Base-by-base conservation (phyloP, 768 basidiomycete species). In the Leccinum fibrillosum region DNA sequence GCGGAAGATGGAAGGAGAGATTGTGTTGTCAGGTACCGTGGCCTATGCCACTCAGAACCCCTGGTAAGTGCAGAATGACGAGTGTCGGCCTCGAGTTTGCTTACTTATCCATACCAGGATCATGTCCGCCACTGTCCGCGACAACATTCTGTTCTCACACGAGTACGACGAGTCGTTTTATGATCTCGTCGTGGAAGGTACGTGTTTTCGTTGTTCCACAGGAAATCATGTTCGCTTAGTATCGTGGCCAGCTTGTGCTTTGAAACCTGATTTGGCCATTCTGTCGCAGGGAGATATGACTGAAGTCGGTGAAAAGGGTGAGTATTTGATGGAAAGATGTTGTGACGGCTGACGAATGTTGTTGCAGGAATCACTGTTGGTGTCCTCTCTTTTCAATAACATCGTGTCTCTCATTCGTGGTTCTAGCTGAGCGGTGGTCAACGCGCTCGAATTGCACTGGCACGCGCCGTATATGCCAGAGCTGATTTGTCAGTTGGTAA, bases 81-180 rank as follows among this genome's bases (percentile, higher is more conserved):
- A 5, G 5, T 5, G 12, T 32, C 50, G 12, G 17, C 5, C 4
- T 17, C 4, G 19, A 17, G 10, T 6, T 64, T 30, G 25, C 57
- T 23, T 32, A 47, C 4, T 1, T 5, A 4, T n/a, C 4, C 2
- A 28, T 25, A 11, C 4, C 28, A 90, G 89, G 90, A 85, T 97
- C 47, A 80, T 95, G 72, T 92, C 91, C 2, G 85, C 91, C 0
- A 87, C 90, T 2, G 82, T 98, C 52, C 83, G 88, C 37, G 91
- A 94, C 45, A 98, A 98, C 66, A 98, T 98, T 59, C 68, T 92
- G 34, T 98, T 98, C 75, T 93, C 88, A 10, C 90, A 95, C 71
- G 82, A 86, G 63, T 97, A 88, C 60, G 94, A 98, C 53, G 87
- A 90, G 60, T 79, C 78, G 0, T 96, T 92, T 63, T 96, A 95